Conservation (phyloP, 176 grass and related monocot species). For the Aegilops speltoides region DNA sequence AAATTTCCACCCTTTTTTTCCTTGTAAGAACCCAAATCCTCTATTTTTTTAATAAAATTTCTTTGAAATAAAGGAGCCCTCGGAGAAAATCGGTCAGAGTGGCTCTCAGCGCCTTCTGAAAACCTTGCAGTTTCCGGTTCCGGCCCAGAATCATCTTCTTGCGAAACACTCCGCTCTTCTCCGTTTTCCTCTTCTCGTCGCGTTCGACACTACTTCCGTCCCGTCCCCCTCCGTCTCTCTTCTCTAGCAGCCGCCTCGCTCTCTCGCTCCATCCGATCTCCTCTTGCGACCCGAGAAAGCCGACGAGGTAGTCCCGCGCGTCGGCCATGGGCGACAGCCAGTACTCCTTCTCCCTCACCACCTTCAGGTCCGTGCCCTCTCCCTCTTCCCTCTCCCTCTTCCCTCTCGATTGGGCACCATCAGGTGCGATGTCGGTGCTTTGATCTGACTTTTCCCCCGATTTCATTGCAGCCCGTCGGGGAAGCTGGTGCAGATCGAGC, state of each 20-base stretch:
- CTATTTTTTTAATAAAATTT: too few relatives aligned
- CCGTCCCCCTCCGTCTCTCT: neutral
- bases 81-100: too few relatives aligned
- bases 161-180: slow-evolving; percentile 33
- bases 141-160: slow-evolving; percentile 32
- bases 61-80: too few relatives aligned
- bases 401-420: neutral
- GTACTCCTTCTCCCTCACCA: slow-evolving; percentile 98
- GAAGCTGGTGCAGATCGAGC: slow-evolving; percentile 97
- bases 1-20: too few relatives aligned
- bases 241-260: slow-evolving; percentile 5
- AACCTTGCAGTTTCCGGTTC: neutral
- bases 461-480: slow-evolving; percentile 77
- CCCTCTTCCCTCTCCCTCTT: neutral
- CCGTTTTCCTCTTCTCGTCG: neutral
- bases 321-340: slow-evolving; percentile 82
- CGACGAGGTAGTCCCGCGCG: neutral
- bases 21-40: too few relatives aligned
- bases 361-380: slow-evolving; percentile 60
- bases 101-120: too few relatives aligned
- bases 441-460: slow-evolving; percentile 7
- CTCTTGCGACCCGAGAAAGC: neutral
- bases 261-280: neutral
- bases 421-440: neutral
- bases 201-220: neutral